phyloP scores from a whole-genome alignment of 106 monocot genomes.

The Allium cepa region DNA sequence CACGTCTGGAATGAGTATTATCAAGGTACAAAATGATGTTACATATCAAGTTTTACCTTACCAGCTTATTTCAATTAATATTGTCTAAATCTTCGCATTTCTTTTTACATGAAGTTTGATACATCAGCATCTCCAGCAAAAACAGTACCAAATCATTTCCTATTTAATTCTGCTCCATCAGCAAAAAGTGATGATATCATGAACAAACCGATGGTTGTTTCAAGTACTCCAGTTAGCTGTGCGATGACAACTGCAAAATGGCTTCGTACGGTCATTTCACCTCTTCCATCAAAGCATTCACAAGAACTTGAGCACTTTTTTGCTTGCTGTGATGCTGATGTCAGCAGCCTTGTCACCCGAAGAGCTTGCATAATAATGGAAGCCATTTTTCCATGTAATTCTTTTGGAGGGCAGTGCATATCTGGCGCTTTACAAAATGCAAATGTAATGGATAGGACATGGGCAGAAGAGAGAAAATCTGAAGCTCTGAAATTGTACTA shows the following conservation, averaged over 20 bases:
- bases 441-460: conserved; percentile 60
- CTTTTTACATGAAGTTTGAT: conserved; percentile 31
- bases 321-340: conserved; percentile 46
- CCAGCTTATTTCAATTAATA: background rate
- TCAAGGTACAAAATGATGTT: conserved; percentile 31
- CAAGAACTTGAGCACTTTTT: conserved; percentile 63
- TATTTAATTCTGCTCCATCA: conserved; percentile 51
- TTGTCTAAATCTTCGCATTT: background rate
- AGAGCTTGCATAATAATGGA: conserved; percentile 74
- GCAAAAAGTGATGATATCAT: conserved; percentile 29
- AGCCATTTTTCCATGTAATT: conserved; percentile 75
- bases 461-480: conserved; percentile 84
- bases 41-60: background rate
- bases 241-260: conserved; percentile 98
- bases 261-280: conserved; percentile 82
- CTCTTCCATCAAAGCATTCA: conserved; percentile 65
- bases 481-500: conserved; percentile 91
- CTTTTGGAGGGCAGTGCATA: conserved; percentile 41
- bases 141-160: conserved; percentile 42
- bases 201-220: conserved; percentile 29
- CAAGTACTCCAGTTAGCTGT: conserved; percentile 72
- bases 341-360: conserved; percentile 34
- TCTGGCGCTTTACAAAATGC: conserved; percentile 43
- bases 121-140: conserved; percentile 54
- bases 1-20: conserved; percentile 37